A percentile compares a stretch with the other conserved stretches of the same genome.
Evolutionary conservation across 1,284 basidiomycete species (phyloP).

Genomic region (Ceratobasidium sp.): DNA sequence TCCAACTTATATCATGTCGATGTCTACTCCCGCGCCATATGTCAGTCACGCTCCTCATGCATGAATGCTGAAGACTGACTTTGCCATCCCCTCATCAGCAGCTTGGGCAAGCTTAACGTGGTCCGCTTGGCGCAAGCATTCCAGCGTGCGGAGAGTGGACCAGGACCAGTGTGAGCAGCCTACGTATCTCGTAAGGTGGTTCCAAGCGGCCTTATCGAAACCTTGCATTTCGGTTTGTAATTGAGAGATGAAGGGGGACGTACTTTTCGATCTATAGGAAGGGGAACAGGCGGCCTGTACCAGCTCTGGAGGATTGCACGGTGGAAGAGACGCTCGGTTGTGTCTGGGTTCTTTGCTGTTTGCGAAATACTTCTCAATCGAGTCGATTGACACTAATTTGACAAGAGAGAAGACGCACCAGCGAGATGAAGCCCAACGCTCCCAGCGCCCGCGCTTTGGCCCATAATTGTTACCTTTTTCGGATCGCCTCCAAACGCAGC

Average conservation of each 20-base stretch:
- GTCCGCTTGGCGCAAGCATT: slow-evolving; percentile 44
- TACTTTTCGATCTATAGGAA: slow-evolving; percentile 43
- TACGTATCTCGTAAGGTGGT: slow-evolving; percentile 26
- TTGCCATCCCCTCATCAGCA: slow-evolving; percentile 53
- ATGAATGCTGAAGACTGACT: slow-evolving; percentile 32
- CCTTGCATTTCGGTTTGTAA: neutral
- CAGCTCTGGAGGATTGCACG: slow-evolving; percentile 47
- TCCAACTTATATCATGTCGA: slow-evolving; percentile 10
- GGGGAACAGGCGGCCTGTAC: slow-evolving; percentile 45
- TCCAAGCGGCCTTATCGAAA: slow-evolving; percentile 24
- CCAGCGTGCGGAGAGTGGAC: slow-evolving; percentile 26
- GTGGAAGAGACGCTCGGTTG: slow-evolving; percentile 41
- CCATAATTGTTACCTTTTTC: slow-evolving; percentile 49
- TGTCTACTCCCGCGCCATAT: neutral
- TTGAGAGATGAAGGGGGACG: neutral
- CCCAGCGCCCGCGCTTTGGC: slow-evolving; percentile 47
- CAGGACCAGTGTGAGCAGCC: slow-evolving; percentile 25
- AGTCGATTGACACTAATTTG: too few species aligned
- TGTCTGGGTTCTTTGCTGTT: slow-evolving; percentile 19
- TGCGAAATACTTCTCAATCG: neutral
- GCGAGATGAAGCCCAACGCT: slow-evolving; percentile 45
- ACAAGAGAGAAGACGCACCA: neutral
- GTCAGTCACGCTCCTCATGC: neutral
- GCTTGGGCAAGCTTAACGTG: slow-evolving; percentile 67
- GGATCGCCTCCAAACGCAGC: slow-evolving; percentile 54